Evolutionary conservation across 140 eudicot genomes (phyloP), one percentile per base, ranked within the genome.

Genomic region (Senecio squalidus): DNA sequence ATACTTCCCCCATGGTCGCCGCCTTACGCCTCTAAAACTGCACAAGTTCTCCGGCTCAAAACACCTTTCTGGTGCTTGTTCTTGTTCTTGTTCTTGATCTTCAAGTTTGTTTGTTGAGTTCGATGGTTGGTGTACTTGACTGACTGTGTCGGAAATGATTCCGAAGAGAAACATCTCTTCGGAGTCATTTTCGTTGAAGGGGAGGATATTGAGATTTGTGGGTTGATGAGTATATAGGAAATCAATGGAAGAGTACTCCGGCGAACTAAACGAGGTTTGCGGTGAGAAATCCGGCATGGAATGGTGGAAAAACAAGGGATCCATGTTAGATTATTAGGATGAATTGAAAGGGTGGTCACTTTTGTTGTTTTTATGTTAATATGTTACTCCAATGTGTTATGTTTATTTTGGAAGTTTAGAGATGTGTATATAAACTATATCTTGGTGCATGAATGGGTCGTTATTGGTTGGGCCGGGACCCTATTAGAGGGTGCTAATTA

Each of bases 1-100:
- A 43, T 43, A 82, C 72, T 78, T 82, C 11, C 89, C 84, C 89
- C 89, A 82, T 15, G 89, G 89, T 9, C 89, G 71, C 65, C 69
- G 20, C 29, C 89, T 54, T 14, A 82, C 89, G 1, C 89, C 89
- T 51, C 84, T 39, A 62, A 71, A 82, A 14, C 51, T 70, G 0
- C 62, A 22, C 20, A 70, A 76, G 18, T 73, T 75, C 17, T 64
- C 62, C 11, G 65, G 27, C 60, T 60, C 75, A 2, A 52, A 16
- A 27, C 39, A 15, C 26, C 2, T 48, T n/a, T 58, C 56, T 30
- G 21, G n/a, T 39, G 16, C 61, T 9, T 64, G 47, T 30, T 28
- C 18, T 40, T 39, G 23, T 29, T 28, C 27, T 59, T 64, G 9
- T 30, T 38, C 17, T 36, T 74, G 59, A 22, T 17, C 9, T 23